Percentiles rank a stretch among this genome's conserved stretches.
These are phyloP conservation scores for Suhomyces tanzawaensis DNA, from an alignment of 805 yeast genomes.

Conservation along the genomic window DNA sequence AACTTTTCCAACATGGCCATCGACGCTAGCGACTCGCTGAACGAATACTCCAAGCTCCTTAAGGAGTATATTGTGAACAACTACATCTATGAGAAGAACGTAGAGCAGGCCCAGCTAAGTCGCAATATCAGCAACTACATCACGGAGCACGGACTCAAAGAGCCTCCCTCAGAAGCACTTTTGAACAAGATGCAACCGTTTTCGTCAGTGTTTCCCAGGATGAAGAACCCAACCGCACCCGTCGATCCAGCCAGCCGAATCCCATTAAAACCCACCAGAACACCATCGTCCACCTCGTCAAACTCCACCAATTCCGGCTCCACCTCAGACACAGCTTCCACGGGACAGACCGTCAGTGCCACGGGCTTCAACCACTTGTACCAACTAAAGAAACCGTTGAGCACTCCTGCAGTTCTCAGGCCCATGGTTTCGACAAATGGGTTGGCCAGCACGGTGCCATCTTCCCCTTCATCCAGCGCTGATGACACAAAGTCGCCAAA, in stretches of 20 bases:
- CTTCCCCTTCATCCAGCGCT: not conserved
- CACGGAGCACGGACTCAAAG: not conserved
- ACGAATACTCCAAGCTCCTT: slow-evolving; percentile 11
- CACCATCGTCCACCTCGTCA: not conserved
- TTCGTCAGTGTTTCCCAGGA: not conserved
- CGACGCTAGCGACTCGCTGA: slow-evolving; percentile 2
- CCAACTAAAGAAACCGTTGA: slow-evolving; percentile 45
- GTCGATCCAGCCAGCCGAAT: not conserved
- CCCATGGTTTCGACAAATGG: slow-evolving; percentile 20
- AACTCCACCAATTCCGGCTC: not conserved
- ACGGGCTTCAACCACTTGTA: slow-evolving; percentile 23
- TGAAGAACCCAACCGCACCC: slow-evolving; percentile 3
- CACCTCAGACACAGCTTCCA: not conserved
- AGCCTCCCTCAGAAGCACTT: not conserved
- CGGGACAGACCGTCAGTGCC: not conserved
- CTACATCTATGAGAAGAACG: slow-evolving; percentile 14
- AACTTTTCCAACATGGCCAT: slow-evolving; percentile 1
- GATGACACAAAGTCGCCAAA: not conserved
- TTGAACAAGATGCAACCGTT: slow-evolving; percentile 5
- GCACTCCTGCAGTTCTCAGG: slow-evolving; percentile 53
- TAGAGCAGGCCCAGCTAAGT: slow-evolving; percentile 10
- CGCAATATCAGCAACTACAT: slow-evolving; percentile 6
- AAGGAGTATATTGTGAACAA: slow-evolving; percentile 14
- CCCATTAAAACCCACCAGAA: not conserved
- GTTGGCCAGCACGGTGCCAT: not conserved